Conservation (phyloP, 176 grass and related monocot genomes). For the Neostapfia colusana region DNA sequence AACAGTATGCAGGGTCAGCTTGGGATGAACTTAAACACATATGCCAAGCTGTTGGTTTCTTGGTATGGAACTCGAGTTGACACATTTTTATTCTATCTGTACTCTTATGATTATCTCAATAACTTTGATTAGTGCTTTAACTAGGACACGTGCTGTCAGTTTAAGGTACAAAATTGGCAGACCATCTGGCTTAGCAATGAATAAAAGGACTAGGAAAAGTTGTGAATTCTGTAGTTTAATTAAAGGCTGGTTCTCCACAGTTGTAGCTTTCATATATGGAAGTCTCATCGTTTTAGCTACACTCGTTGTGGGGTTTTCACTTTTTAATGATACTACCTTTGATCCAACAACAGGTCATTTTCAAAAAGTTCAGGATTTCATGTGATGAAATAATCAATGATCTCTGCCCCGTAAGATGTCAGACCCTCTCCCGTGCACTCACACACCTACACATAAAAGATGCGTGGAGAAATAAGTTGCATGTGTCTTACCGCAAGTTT, state of each 20-base stretch:
- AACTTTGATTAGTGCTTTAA: background rate
- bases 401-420: slow-evolving; percentile 71
- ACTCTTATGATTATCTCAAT: background rate
- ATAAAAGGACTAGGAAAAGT: background rate
- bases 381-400: slow-evolving; percentile 81
- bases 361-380: slow-evolving; percentile 86
- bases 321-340: background rate
- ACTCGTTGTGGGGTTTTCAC: background rate
- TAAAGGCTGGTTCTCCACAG: background rate
- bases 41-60: slow-evolving; percentile 87
- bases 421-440: background rate
- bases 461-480: background rate
- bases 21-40: slow-evolving; percentile 91
- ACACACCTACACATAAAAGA: background rate
- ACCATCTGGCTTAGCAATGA: background rate
- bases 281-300: background rate
- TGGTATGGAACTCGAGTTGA: slow-evolving; percentile 57
- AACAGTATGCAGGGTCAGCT: slow-evolving; percentile 69
- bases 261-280: slow-evolving; percentile 11
- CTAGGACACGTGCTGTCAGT: background rate
- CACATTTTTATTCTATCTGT: background rate
- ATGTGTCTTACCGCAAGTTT: background rate
- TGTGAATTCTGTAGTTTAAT: background rate
- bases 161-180: background rate
- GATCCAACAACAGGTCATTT: slow-evolving; percentile 75